Evolutionary conservation across 140 eudicot genomes (phyloP).

Genomic region (Ambrosia hybrid): DNA sequence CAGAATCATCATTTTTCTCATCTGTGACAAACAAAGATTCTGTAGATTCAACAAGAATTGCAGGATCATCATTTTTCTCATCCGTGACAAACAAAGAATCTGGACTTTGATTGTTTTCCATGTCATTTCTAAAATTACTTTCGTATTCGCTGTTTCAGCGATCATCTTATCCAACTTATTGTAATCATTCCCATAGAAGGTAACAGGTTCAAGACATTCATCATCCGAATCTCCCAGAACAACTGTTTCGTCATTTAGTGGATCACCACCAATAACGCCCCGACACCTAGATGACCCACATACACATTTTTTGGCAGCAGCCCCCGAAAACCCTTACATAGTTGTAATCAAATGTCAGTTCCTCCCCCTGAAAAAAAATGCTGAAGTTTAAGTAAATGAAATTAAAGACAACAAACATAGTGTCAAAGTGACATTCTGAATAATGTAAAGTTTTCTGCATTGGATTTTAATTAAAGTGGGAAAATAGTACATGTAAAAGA

Average conservation of each 20-base stretch:
- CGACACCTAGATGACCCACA: slow-evolving; percentile 85
- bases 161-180: slow-evolving; percentile 29
- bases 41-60: too few species aligned
- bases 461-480: background rate
- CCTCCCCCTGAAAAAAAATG: slow-evolving; percentile 70
- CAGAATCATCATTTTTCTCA: background rate
- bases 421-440: background rate
- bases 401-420: background rate
- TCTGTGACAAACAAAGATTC: too few species aligned
- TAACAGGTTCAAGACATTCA: slow-evolving; percentile 69
- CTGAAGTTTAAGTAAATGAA: slow-evolving; percentile 6
- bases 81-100: slow-evolving; percentile 27
- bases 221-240: slow-evolving; percentile 88
- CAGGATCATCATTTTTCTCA: slow-evolving; percentile 20
- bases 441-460: background rate
- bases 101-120: slow-evolving; percentile 25
- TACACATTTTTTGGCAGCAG: slow-evolving; percentile 94
- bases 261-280: slow-evolving; percentile 95
- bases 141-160: slow-evolving; percentile 19
- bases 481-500: slow-evolving; percentile 10
- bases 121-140: slow-evolving; percentile 25
- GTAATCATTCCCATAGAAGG: slow-evolving; percentile 39
- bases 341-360: slow-evolving; percentile 89
- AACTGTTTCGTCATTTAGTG: slow-evolving; percentile 58
- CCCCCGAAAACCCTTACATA: slow-evolving; percentile 94